Percentiles rank a stretch among this genome's conserved stretches.
These are phyloP conservation scores for Alnus rubra DNA, from an alignment of 306 rosid genomes.

Conservation along the genomic window DNA sequence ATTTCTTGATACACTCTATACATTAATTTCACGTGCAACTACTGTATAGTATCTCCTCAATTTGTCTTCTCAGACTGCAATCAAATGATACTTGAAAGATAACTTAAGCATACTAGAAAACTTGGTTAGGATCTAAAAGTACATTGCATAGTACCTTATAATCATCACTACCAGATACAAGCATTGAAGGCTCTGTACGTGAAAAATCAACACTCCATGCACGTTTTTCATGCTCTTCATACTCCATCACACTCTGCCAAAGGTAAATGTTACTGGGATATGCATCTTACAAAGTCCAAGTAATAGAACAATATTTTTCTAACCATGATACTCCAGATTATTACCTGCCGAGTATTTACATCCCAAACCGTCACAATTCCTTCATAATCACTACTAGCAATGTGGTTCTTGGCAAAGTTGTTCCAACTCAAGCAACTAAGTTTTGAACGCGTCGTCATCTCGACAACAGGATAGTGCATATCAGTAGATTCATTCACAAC, in stretches of 20 bases:
- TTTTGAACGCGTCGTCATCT: slow-evolving; percentile 95
- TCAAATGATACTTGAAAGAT: slow-evolving; percentile 3
- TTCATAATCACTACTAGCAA: slow-evolving; percentile 98
- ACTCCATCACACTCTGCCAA: slow-evolving; percentile 90
- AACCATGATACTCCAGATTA: slow-evolving; percentile 18
- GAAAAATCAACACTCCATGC: slow-evolving; percentile 99
- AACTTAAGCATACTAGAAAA: slow-evolving; percentile 19
- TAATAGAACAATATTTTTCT: not conserved
- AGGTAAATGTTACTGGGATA: slow-evolving; percentile 18
- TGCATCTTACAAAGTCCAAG: slow-evolving; percentile 3
- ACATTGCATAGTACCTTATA: slow-evolving; percentile 66
- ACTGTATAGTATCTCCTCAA: not conserved
- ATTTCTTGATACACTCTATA: not conserved
- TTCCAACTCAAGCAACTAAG: slow-evolving; percentile 99
- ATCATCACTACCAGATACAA: slow-evolving; percentile 97
- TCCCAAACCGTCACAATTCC: slow-evolving; percentile 99
- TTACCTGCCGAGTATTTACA: slow-evolving; percentile 88
- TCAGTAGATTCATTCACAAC: slow-evolving; percentile 90
- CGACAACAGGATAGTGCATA: slow-evolving; percentile 87
- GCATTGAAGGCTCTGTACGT: slow-evolving; percentile 90
- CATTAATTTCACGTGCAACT: not conserved
- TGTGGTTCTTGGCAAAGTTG: slow-evolving; percentile 80
- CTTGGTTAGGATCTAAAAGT: slow-evolving; percentile 16
- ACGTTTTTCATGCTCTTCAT: slow-evolving; percentile 98
- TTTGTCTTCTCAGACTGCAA: not conserved